Evolutionary conservation across 176 grass and related monocot genomes (phyloP), one percentile per base, ranked within the genome.

Genomic region (Aegilops umbellulata): DNA sequence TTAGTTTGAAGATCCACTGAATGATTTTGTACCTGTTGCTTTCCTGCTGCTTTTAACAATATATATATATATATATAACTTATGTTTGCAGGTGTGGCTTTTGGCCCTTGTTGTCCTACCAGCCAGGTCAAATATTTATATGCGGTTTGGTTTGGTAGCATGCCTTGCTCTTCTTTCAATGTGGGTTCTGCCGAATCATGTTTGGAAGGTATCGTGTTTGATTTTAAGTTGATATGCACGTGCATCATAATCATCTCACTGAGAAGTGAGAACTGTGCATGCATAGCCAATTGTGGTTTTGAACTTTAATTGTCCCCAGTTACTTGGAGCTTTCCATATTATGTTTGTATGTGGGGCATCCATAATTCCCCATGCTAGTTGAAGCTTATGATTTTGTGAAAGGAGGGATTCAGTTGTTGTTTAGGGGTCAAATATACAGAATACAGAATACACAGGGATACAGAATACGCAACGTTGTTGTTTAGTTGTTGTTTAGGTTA

Each of bases 61-160:
- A 17, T 9, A 86, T 20, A 1, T 65, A 41, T n/a, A n/a, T n/a
- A n/a, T n/a, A n/a, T n/a, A n/a, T n/a, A n/a, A n/a, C 14, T 67
- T 65, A 20, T 79, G 69, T 91, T 36, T 89, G 92, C 86, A 98
- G 96, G 92, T 94, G 15, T 98, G 96, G 96, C 85, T 98, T 41
- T 89, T 98, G 88, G 93, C 75, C 46, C 96, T 98, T 90, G 96
- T 95, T 69, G 68, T 98, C 82, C 82, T 98, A 89, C 96, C 96
- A 80, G 96, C 96, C 75, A 94, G 96, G 66, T 95, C 93, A 82
- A 92, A 98, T 85, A 89, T 98, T 39, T 95, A 88, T 91, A 95
- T 95, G 96, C 96, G 92, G 16, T 85, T 98, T 86, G 93, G 90
- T 85, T 94, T 98, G 83, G 91, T 98, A 70, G 41, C 78, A 38